Base-by-base conservation (phyloP, 2,329 filamentous ascomycete species). In the Plectosphaerella cucumerina region DNA sequence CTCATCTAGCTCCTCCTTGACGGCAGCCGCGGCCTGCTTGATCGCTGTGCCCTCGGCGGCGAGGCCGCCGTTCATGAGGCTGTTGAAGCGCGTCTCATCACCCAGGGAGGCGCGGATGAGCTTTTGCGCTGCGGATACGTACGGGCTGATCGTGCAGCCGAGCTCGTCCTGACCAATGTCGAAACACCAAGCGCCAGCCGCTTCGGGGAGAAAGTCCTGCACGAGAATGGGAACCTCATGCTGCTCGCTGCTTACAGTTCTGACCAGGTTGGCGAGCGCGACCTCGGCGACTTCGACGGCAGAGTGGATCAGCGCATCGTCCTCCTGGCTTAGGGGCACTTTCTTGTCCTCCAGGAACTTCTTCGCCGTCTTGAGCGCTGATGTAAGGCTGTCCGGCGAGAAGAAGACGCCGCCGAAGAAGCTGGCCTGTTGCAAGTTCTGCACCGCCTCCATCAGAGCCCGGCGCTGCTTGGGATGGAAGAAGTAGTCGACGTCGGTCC, bases 361-460 rank as follows among this genome's bases (percentile, higher is more conserved):
- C 48, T 79, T 73, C 1, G 87, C 86, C 33, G 83, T 84, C 23
- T 87, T 76, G 1, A 94, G 66, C 0, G 88, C 81, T 23, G 74
- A 81, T 3, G 67, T 55, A 3, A 96, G 80, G 50, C 91, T 83
- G 1, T 75, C 70, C 0, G 72, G 67, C 0, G 82, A 81, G 60
- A 87, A 91, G 45, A 91, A 92, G 0, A 86, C 86, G 69, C 89
- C 92, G 11, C 82, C 84, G 66, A 93, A 95, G 62, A 96, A 96
- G 46, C 88, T 90, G 6, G 89, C 86, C 62, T 94, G 87, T 17
- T 90, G 82, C 43, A 96, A 67, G 61, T 97, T 96, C 50, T 78
- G 79, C 5, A 96, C 86, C 2, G 96, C 72, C 49, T 82, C 75
- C 22, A 85, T 70, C 12, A 96, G 72, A 37, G 78, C 77, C 55